A percentile compares a stretch with the other conserved stretches of the same genome.
Conservation (phyloP, 2,329 filamentous ascomycete genomes). For the Thielaviopsis cerberus region DNA sequence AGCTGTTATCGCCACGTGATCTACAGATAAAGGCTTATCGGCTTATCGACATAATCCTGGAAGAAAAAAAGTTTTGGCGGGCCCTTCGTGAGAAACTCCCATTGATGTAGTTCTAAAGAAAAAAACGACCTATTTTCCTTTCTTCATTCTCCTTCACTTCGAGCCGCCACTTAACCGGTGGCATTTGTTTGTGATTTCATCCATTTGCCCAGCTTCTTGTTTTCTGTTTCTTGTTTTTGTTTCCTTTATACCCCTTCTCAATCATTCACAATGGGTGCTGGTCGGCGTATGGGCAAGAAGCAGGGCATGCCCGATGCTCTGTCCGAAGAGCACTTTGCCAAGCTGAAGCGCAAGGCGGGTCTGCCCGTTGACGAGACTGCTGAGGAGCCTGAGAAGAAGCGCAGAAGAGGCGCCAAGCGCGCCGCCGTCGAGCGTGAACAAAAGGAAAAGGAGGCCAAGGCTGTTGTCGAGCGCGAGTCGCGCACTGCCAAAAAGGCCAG, state of each 20-base stretch:
- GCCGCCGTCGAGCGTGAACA: conserved; percentile 18
- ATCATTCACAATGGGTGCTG: conserved; percentile 54
- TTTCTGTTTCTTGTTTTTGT: not conserved
- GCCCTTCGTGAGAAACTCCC: conserved; percentile 15
- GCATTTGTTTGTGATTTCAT: not conserved
- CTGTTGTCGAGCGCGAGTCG: conserved; percentile 16
- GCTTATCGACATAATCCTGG: conserved; percentile 9
- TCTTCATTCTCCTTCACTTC: not conserved
- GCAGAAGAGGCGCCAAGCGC: conserved; percentile 20
- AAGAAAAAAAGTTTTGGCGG: conserved; percentile 24
- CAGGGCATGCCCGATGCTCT: conserved; percentile 73
- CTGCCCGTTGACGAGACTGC: conserved; percentile 42
- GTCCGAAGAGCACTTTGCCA: conserved; percentile 61
- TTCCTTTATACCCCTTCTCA: not conserved
- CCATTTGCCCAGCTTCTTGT: not conserved
- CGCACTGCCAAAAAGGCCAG: conserved; percentile 20
- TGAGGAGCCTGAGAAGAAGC: conserved; percentile 46
- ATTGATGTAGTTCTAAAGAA: not conserved
- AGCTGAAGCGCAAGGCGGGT: conserved; percentile 68
- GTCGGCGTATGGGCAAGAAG: conserved; percentile 88
- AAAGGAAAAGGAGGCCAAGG: conserved; percentile 14
- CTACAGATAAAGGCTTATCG: not conserved
- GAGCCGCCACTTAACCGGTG: not conserved
- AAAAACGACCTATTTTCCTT: not conserved
- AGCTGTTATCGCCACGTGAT: conserved; percentile 4